phyloP scores from a whole-genome alignment of 495 filamentous ascomycete species.

The Lindgomyces ingoldianus region DNA sequence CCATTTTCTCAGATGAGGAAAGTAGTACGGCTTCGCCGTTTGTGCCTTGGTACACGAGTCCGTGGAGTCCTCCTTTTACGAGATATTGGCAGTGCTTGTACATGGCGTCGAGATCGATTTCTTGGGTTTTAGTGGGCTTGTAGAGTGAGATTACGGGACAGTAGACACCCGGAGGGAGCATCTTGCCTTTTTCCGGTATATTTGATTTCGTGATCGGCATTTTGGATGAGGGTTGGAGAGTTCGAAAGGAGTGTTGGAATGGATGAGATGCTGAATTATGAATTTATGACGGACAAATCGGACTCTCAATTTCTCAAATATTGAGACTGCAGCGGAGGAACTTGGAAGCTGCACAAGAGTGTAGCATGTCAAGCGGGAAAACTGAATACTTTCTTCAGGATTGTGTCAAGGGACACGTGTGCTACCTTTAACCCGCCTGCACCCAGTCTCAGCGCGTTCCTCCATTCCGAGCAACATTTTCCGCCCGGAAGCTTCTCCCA shows the following conservation, averaged over 20 bases:
- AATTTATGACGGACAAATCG: too few species aligned
- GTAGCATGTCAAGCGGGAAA: too few species aligned
- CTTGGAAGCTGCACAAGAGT: too few species aligned
- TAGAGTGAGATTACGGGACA: slow-evolving; percentile 21
- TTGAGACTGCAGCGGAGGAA: too few species aligned
- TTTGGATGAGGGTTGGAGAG: not conserved
- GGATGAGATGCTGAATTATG: too few species aligned
- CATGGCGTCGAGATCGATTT: slow-evolving; percentile 26
- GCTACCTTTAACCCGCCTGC: too few species aligned
- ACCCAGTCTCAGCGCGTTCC: not conserved
- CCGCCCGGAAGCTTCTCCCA: not conserved
- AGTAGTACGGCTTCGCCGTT: slow-evolving; percentile 25
- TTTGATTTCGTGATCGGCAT: slow-evolving; percentile 51
- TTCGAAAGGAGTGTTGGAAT: not conserved
- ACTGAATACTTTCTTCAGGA: too few species aligned
- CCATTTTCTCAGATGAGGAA: slow-evolving; percentile 12
- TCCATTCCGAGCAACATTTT: not conserved
- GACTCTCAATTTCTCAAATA: too few species aligned
- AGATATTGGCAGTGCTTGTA: slow-evolving; percentile 24
- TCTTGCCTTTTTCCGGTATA: slow-evolving; percentile 7
- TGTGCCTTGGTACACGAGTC: slow-evolving; percentile 29
- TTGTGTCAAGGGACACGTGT: too few species aligned
- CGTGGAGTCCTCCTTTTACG: slow-evolving; percentile 10
- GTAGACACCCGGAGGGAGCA: slow-evolving; percentile 26
- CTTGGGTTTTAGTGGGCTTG: slow-evolving; percentile 12